A percentile compares a stretch with the other conserved stretches of the same genome.
Evolutionary conservation across 2,329 filamentous ascomycete species (phyloP).

Genomic region (Albophoma yamanashiensis): DNA sequence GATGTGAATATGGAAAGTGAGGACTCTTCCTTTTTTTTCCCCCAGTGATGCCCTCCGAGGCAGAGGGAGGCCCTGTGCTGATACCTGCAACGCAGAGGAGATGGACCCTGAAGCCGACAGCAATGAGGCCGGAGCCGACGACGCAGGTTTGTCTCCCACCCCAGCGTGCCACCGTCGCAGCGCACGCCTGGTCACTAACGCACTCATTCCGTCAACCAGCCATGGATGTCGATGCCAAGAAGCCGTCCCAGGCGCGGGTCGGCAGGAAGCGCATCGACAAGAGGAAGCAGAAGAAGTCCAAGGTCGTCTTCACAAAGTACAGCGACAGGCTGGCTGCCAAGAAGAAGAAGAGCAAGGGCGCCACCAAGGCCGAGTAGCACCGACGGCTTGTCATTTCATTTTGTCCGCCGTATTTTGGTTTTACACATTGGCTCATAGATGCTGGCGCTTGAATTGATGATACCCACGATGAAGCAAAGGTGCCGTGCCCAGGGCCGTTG

Average conservation of each 20-base stretch:
- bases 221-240: slow-evolving; percentile 49
- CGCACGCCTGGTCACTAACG: slow-evolving; percentile 1
- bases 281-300: slow-evolving; percentile 41
- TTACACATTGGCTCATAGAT: neutral
- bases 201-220: slow-evolving; percentile 13
- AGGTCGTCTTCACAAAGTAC: slow-evolving; percentile 51
- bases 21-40: slow-evolving; percentile 2
- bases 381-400: neutral
- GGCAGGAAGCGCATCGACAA: slow-evolving; percentile 46
- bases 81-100: slow-evolving; percentile 9
- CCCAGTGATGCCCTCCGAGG: neutral
- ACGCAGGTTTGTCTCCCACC: slow-evolving; percentile 13
- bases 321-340: slow-evolving; percentile 37
- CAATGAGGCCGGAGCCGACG: slow-evolving; percentile 17
- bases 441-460: slow-evolving; percentile 7
- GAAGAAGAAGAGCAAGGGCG: slow-evolving; percentile 23
- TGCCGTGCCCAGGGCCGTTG: neutral
- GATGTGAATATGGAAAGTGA: slow-evolving; percentile 38
- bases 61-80: slow-evolving; percentile 1
- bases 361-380: neutral
- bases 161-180: neutral
- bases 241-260: slow-evolving; percentile 25
- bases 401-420: neutral
- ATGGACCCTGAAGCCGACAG: slow-evolving; percentile 17
- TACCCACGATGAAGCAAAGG: slow-evolving; percentile 4